Evolutionary conservation across 2,329 filamentous ascomycete genomes (phyloP).

Genomic region (Leptographium galeiforme): DNA sequence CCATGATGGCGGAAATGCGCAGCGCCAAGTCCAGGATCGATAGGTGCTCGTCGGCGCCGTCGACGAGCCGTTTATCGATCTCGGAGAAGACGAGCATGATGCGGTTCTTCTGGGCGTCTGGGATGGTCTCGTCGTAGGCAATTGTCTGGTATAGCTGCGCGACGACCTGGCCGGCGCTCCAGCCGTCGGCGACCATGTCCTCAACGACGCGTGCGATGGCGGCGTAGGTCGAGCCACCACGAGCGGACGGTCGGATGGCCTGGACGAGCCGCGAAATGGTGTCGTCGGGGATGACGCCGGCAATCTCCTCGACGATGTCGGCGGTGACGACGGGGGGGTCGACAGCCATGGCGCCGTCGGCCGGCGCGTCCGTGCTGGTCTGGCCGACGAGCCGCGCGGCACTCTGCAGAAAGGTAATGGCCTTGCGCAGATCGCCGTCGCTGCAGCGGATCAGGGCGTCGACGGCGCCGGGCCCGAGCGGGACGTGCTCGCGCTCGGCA

Average conservation of each 20-base stretch:
- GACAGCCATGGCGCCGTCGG: conserved; percentile 45
- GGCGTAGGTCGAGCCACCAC: conserved; percentile 48
- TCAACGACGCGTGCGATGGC: conserved; percentile 68
- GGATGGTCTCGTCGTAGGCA: conserved; percentile 71
- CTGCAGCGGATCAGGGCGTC: conserved; percentile 76
- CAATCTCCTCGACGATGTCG: conserved; percentile 81
- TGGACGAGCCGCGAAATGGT: conserved; percentile 59
- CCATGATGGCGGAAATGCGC: conserved; percentile 63
- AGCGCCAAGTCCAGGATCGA: conserved; percentile 76
- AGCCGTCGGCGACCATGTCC: conserved; percentile 88
- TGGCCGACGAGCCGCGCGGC: conserved; percentile 71
- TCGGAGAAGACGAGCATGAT: conserved; percentile 87
- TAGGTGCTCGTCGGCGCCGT: conserved; percentile 90
- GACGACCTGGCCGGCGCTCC: conserved; percentile 85
- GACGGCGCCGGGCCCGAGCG: conserved; percentile 62
- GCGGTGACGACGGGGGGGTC: conserved; percentile 55
- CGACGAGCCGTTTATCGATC: conserved; percentile 83
- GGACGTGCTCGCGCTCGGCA: conserved; percentile 63
- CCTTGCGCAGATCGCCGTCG: conserved; percentile 89
- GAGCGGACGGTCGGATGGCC: conserved; percentile 56
- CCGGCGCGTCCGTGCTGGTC: conserved; percentile 16
- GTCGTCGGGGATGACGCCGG: conserved; percentile 72
- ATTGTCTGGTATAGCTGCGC: conserved; percentile 68
- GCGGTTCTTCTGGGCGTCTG: conserved; percentile 77
- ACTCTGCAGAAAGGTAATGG: conserved; percentile 91